Evolutionary conservation across 139 green algal genomes (phyloP), one percentile per base, ranked within the genome.

Genomic region (Marvania coccoides): DNA sequence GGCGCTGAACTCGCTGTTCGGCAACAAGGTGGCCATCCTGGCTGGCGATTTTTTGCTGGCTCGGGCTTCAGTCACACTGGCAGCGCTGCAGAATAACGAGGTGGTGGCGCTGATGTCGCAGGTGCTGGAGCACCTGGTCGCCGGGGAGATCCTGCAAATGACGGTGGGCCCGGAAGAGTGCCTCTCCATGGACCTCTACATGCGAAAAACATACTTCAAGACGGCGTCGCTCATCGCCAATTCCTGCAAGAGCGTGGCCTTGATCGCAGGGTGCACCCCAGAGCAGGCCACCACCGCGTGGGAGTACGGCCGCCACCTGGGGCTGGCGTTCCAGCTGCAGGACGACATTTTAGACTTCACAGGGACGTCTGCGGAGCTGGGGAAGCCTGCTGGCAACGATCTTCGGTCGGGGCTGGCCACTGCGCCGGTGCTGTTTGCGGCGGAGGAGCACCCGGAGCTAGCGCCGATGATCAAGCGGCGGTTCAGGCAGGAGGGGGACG

Each of bases 111-210:
- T 98, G 45, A 85, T 99, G 78, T 85, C 81, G 7, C 73, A 85
- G 8, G 85, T 97, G 51, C 80, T 99, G 36, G 95, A 99, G 78
- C 77, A 97, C 80, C 76, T 99, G 13, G 95, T 99, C 23, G 82
- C 83, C 6, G 95, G 95, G 4, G 95, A 99, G 70, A 90, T 98
- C 55, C 91, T 99, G 87, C 84, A 98, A 88, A 93, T 98, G 86
- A 95, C 85, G 6, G 82, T 81, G 3, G 79, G 75, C 0, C 28
- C 63, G 14, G 83, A 94, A 29, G 63, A 93, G 37, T 67, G 88
- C 2, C 58, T 83, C 10, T 77, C 61, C 67, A 78, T 97, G 77
- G 84, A 96, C 6, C 78, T 93, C 46, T 97, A 97, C 74, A 45
- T 88, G 38, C 59, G 83, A 26, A 98, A 98, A 76, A 97, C 91